phyloP scores from a whole-genome alignment of 345 rosid species.

The Anacardium occidentale region DNA sequence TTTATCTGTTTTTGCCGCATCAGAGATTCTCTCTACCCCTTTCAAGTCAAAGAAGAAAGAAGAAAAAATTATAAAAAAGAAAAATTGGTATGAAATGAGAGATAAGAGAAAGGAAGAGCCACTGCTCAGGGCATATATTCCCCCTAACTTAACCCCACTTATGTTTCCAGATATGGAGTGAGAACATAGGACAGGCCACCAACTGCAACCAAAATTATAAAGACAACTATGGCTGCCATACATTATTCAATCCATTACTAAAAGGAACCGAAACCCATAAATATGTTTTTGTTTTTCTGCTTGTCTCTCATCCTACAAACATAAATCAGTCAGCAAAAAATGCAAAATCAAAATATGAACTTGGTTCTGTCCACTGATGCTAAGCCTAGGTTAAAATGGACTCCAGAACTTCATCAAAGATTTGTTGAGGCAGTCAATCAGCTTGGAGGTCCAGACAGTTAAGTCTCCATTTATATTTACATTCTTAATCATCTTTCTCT shows the following conservation, averaged over 20 bases:
- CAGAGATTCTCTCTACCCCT: slow-evolving; percentile 51
- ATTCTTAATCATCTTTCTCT: neutral
- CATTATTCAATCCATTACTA: slow-evolving; percentile 31
- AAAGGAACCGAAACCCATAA: slow-evolving; percentile 15
- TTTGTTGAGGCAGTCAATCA: slow-evolving; percentile 78
- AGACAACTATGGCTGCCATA: slow-evolving; percentile 31
- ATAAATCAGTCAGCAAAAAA: slow-evolving; percentile 37
- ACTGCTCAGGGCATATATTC: slow-evolving; percentile 81
- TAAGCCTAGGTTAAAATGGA: slow-evolving; percentile 97
- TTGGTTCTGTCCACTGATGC: slow-evolving; percentile 84
- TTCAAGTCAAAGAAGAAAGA: slow-evolving; percentile 56
- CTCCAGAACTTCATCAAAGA: slow-evolving; percentile 82
- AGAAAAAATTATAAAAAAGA: slow-evolving; percentile 16
- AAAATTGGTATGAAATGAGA: slow-evolving; percentile 34
- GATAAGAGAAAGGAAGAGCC: slow-evolving; percentile 44
- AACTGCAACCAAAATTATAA: slow-evolving; percentile 40
- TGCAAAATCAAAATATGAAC: slow-evolving; percentile 57
- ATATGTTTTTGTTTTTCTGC: slow-evolving; percentile 19
- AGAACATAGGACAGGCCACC: slow-evolving; percentile 49
- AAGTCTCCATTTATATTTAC: slow-evolving; percentile 17
- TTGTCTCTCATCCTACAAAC: slow-evolving; percentile 23
- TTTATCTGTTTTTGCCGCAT: slow-evolving; percentile 55
- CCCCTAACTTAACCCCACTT: slow-evolving; percentile 63
- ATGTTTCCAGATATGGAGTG: slow-evolving; percentile 81
- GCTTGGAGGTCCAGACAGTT: slow-evolving; percentile 92